Base-by-base conservation (phyloP, 1,139 yeast species). In the Lodderomyces oxycetoniae region DNA sequence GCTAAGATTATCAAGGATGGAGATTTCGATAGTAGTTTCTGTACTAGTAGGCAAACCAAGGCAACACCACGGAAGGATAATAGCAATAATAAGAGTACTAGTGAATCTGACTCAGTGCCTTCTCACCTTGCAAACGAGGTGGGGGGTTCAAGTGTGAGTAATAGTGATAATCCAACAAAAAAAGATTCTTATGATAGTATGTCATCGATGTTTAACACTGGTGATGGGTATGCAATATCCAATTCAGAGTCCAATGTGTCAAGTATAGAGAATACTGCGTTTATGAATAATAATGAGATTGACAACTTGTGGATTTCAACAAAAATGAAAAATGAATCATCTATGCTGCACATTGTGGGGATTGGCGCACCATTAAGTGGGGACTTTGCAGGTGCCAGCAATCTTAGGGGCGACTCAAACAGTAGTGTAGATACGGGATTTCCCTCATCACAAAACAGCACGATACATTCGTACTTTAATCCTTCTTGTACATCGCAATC, bases 281-380 rank as follows among this genome's bases (percentile, higher is more conserved):
- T 48, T 20, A 41, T 58, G 5, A 55, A 55, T 19, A 55, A 57
- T 40, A 50, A 51, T 6, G 67, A 62, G 26, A 55, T 64, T 28
- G 73, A 67, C 40, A 51, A 57, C 29, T 46, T 65, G 22, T 67
- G 72, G 72, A 37, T 48, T 19, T 63, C 59, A 39, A 52, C 64
- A 48, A 31, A 31, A 24, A 25, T 31, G 29, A 31, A 31, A 17
- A 30, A 17, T 3, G 24, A 17, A 12, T 27, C 32, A 11, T n/a
- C 13, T 7, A 19, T 19, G 22, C 7, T 10, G 7, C 22, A 7
- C 10, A 19, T 7, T 7, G 7, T 10, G 10, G 22, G 9, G 7
- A 19, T 19, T 19, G 22, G 22, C 10, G n/a, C n/a, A n/a, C n/a
- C n/a, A n/a, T 19, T 19, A 10, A 10, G 22, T 19, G 22, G 22